phyloP scores from a whole-genome alignment of 2,329 filamentous ascomycete species.

The Cladosporium sp. region DNA sequence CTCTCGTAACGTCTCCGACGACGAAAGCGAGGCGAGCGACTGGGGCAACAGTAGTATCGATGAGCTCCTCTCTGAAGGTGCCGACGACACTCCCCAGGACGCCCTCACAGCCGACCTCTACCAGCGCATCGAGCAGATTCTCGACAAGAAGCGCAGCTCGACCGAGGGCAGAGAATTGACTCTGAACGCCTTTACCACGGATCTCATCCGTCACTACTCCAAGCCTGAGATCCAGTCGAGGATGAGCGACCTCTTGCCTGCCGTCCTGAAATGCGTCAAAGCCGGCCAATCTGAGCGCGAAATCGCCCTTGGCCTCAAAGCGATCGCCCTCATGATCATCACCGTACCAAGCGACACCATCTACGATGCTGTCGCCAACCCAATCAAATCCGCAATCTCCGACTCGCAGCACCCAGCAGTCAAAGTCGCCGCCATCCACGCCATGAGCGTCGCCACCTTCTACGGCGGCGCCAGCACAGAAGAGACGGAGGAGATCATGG shows the following conservation, averaged over 20 bases:
- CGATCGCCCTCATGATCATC: constrained; percentile 69
- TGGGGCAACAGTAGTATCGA: constrained; percentile 68
- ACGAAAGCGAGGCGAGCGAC: constrained; percentile 60
- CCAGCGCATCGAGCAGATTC: constrained; percentile 69
- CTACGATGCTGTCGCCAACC: constrained; percentile 61
- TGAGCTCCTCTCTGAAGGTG: constrained; percentile 58
- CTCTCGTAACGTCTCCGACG: constrained; percentile 65
- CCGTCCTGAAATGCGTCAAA: constrained; percentile 70
- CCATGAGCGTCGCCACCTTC: constrained; percentile 69
- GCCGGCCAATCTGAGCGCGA: constrained; percentile 68
- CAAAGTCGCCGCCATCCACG: constrained; percentile 72
- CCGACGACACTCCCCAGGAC: constrained; percentile 49
- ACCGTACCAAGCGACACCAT: constrained; percentile 65
- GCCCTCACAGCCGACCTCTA: constrained; percentile 64
- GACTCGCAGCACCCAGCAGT: constrained; percentile 65
- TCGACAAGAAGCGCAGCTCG: constrained; percentile 77
- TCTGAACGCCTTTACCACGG: constrained; percentile 61
- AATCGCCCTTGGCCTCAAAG: constrained; percentile 68
- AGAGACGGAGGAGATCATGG: constrained; percentile 68
- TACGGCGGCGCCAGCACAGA: constrained; percentile 73
- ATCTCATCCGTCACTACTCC: constrained; percentile 69
- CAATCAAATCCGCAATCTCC: constrained; percentile 63
- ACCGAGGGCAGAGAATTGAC: constrained; percentile 67
- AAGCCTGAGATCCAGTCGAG: constrained; percentile 61
- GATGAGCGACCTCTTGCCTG: constrained; percentile 62